Evolutionary conservation across 192 early-diverging fungal species (phyloP).

Genomic region (Podila epicladia): DNA sequence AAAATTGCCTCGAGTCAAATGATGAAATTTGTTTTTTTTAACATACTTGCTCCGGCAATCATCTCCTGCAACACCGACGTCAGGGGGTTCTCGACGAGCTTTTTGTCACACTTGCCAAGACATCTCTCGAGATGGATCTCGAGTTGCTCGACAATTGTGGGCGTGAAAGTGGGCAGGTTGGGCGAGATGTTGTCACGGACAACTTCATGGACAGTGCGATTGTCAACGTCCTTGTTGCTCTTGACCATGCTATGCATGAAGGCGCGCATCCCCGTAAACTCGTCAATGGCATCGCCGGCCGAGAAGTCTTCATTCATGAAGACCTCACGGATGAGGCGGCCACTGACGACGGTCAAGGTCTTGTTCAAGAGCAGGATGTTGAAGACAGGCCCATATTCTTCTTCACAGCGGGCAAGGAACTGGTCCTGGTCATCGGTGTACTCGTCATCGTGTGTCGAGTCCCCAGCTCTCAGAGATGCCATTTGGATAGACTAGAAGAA

Average conservation of each 20-base stretch:
- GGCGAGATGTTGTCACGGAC: slow-evolving; percentile 49
- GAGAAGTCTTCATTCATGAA: slow-evolving; percentile 48
- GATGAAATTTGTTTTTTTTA: no score
- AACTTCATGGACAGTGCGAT: slow-evolving; percentile 11
- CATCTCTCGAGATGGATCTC: neutral
- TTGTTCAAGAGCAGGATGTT: neutral
- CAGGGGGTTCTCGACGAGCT: slow-evolving; percentile 29
- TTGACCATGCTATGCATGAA: slow-evolving; percentile 18
- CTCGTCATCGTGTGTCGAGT: slow-evolving; percentile 26
- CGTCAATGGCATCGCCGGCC: slow-evolving; percentile 20
- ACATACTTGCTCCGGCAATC: slow-evolving; percentile 52
- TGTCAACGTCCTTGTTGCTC: slow-evolving; percentile 15
- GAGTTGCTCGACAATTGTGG: slow-evolving; percentile 34
- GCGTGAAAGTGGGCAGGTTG: slow-evolving; percentile 43
- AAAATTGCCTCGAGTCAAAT: neutral
- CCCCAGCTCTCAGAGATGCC: slow-evolving; percentile 17
- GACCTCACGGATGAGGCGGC: slow-evolving; percentile 36
- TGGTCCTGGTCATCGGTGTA: slow-evolving; percentile 14
- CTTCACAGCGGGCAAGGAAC: slow-evolving; percentile 14
- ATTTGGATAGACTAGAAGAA: slow-evolving; percentile 20
- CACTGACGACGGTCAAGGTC: slow-evolving; percentile 31
- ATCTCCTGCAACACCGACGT: slow-evolving; percentile 39
- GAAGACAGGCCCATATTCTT: slow-evolving; percentile 22
- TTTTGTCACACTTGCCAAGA: slow-evolving; percentile 18
- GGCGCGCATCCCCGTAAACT: slow-evolving; percentile 14